Evolutionary conservation across 768 basidiomycete species (phyloP), one percentile per base, ranked within the genome.

Genomic region (Tricholoma saponaceum): DNA sequence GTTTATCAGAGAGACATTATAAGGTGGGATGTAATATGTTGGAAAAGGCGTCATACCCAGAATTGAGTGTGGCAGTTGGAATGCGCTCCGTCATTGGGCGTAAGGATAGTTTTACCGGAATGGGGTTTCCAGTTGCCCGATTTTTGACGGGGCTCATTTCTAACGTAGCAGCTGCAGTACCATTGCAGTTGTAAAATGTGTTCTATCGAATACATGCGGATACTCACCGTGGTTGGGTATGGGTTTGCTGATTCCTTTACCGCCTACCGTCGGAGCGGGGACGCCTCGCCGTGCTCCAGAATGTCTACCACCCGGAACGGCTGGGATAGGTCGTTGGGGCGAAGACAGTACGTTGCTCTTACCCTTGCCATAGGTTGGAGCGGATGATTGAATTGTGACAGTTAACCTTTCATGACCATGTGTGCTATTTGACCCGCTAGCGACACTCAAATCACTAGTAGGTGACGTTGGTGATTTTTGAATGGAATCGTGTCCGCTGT

Each of bases 121-220:
- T 90, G 18, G 90, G 89, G 62, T 80, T 78, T 20, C 83, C 83
- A 6, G 75, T 73, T 6, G 76, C 76, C 44, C 86, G 78, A 64
- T 84, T 81, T 73, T 86, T 87, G 22, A 91, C 81, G 33, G 91
- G 90, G 62, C 84, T 89, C 82, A 93, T 83, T 56, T 85, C 79
- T 64, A 83, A 65, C 1, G 86, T 88, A 14, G 88, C 88, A 67
- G 83, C 91, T 83, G 54, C 37, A 41, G 35, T 56, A 16, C 35
- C 56, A 44, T 57, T 50, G 55, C 55, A 55, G 52, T 62, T 54
- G 56, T 7, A 54, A 28, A 35, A 53, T 12, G 28, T n/a, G 14
- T n/a, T n/a, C 25, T 26, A 58, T 41, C 46, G 10, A 56, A 52
- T 37, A 58, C 51, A 54, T 12, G 35, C n/a, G 10, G 4, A 12